Evolutionary conservation across 139 green algal genomes (phyloP), one percentile per base, ranked within the genome.

Genomic region (Picochlorum sp.): DNA sequence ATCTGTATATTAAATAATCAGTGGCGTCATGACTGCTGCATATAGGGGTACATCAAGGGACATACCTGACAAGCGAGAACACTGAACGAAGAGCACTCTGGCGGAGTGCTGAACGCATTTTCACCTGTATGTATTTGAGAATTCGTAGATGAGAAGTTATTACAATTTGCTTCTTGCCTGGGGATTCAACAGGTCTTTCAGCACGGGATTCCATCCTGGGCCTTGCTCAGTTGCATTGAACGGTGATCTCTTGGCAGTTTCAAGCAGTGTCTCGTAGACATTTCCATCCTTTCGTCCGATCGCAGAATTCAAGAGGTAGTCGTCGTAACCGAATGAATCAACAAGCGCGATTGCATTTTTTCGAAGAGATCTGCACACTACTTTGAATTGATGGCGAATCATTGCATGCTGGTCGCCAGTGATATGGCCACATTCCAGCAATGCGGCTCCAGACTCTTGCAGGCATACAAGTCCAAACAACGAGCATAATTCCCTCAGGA

Each of bases 181-280:
- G 8, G 77, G 74, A 45, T 62, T 61, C 8, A 84, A 76, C 13
- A 75, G 68, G 4, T 82, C 74, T 70, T 86, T 72, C 24, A 96
- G 80, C 45, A 95, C 79, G 2, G 38, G 51, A 26, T 88, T 63
- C 85, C 86, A 96, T 8, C 77, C 87, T 4, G 89, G 87, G 4
- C 90, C 89, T 65, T 92, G 86, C 62, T 89, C 45, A 0, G 83
- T 93, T 30, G 62, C 67, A 70, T 96, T 97, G 11, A 97, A 78
- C n/a, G 87, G 88, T 4, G 75, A 87, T 28, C 23, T 62, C 59
- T 81, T 49, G 0, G 88, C 90, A 70, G 81, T 85, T 38, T 87
- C 78, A 62, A 90, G 75, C 66, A 96, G 72, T 1, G 78, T 82
- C 2, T 73, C 50, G 67, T 95, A 95, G 38, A 94, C 88, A 62